Base-by-base conservation (phyloP, 352 stramenopile species). In the Phytophthora cryptogea region DNA sequence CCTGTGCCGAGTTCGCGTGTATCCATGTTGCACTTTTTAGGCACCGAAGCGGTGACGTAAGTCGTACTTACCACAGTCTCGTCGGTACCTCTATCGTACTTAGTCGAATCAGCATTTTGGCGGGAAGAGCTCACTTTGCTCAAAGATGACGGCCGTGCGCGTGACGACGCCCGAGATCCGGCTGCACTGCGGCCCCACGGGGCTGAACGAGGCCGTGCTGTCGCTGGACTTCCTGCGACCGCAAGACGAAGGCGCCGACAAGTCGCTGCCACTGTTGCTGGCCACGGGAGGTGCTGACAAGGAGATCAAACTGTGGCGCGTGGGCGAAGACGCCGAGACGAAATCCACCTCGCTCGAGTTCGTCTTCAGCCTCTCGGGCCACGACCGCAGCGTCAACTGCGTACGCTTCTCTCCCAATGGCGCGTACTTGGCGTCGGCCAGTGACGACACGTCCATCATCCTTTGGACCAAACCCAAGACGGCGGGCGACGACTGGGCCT, bases 391-490 rank as follows among this genome's bases (percentile, higher is more conserved):
- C 59, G 74, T 97, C 60, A 96, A 97, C 67, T 96, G 86, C 54
- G 89, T 96, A 42, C 88, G 89, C n/a, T 97, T 97, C 71, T 96
- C 88, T 14, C 89, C 90, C 31, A 79, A 96, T 23, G 89, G 89
- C 8, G 64, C 73, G 37, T 94, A 77, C 63, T 70, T 97, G 33
- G 90, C 88, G 16, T 97, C 87, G 6, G 90, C 90, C 23, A 96
- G 89, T 39, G 90, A 97, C 53, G 87, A 95, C 59, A 91, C 82
- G 54, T 93, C 86, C 28, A 89, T 97, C 54, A 90, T 97, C 56
- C 59, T 96, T 3, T 96, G 88, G 83, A 80, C 67, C 11, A 83
- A 80, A 28, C 81, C 83, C 27, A 94, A 95, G 69, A 87, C 68
- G 23, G 75, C 81, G n/a, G 68, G 45, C 0, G 68, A 74, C 32